Evolutionary conservation across 2,329 filamentous ascomycete species (phyloP), one percentile per base, ranked within the genome.

Genomic region (Trichoderma sp.): DNA sequence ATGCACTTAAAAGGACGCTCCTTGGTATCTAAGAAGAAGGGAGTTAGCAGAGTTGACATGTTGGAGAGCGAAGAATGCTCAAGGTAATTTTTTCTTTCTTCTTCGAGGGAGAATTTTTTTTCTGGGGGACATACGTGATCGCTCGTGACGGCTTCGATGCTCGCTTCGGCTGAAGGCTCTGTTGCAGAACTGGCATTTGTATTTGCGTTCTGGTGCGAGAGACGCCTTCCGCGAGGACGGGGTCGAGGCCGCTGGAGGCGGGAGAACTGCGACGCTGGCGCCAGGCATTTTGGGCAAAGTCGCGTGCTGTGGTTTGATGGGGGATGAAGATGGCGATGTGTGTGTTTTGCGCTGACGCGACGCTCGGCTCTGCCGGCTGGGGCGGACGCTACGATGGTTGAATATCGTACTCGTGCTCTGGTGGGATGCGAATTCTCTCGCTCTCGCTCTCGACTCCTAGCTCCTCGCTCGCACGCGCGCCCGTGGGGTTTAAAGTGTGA

Each of bases 151-250:
- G 84, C 94, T 98, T 78, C 96, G 90, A 83, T 99, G 96, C 84
- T 99, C 96, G 82, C 94, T 97, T 82, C 96, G 89, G 85, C 95
- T 98, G 83, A 99, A 99, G 75, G 96, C 96, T 83, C 96, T 90
- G 84, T 95, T 95, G 86, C 96, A 98, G 84, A 97, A 98, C 87
- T 97, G 94, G 86, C 96, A 99, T 83, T 98, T 98, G 90, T 99
- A 99, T 85, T 98, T 97, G 87, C 97, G 95, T 86, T 98, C 96
- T 71, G 95, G 94, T 77, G 90, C 91, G 77, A 91, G 85, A 73
- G 92, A 87, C 76, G 91, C 84, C 84, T 97, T 97, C 83, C 93
- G 90, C 79, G 91, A 88, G 77, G 89, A 88, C 80, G 92, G 88
- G 79, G 91, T 88, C 80, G 93, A 89, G 79, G 89, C 85, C 79